Evolutionary conservation across 2,329 filamentous ascomycete species (phyloP).

Genomic region (Trichoderma sp.): DNA sequence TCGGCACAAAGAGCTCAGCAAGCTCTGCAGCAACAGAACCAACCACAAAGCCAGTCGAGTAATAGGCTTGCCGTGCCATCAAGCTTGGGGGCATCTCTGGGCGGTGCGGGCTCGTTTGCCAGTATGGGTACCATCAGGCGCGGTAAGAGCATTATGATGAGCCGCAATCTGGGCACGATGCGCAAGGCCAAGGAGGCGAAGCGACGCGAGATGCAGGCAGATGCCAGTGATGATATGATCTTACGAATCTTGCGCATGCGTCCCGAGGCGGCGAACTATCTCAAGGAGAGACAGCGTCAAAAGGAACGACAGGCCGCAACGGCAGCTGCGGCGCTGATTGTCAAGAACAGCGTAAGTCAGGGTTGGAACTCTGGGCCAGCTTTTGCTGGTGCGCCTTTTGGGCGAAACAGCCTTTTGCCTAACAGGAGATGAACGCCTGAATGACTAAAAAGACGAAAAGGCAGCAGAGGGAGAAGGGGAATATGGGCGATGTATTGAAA

Average conservation of each 20-base stretch:
- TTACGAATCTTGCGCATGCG: conserved; percentile 91
- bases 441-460: neutral
- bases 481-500: neutral
- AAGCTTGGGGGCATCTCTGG: conserved; percentile 35
- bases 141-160: conserved; percentile 85
- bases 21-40: conserved; percentile 54
- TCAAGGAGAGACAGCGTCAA: conserved; percentile 86
- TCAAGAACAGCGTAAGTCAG: conserved; percentile 77
- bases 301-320: conserved; percentile 90
- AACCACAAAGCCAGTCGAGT: conserved; percentile 47
- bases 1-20: conserved; percentile 73
- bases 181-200: conserved; percentile 93
- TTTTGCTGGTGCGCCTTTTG: conserved; percentile 40
- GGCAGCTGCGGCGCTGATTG: conserved; percentile 89
- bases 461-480: neutral
- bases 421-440: conserved; percentile 39
- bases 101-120: conserved; percentile 47
- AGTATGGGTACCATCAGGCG: conserved; percentile 65
- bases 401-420: conserved; percentile 45
- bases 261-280: conserved; percentile 80
- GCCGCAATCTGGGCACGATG: conserved; percentile 93
- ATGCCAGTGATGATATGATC: conserved; percentile 98
- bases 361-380: conserved; percentile 48
- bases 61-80: conserved; percentile 68
- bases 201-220: conserved; percentile 89